Conservation (phyloP, 2,329 filamentous ascomycete species). For the Pyrenochaeta sp. region DNA sequence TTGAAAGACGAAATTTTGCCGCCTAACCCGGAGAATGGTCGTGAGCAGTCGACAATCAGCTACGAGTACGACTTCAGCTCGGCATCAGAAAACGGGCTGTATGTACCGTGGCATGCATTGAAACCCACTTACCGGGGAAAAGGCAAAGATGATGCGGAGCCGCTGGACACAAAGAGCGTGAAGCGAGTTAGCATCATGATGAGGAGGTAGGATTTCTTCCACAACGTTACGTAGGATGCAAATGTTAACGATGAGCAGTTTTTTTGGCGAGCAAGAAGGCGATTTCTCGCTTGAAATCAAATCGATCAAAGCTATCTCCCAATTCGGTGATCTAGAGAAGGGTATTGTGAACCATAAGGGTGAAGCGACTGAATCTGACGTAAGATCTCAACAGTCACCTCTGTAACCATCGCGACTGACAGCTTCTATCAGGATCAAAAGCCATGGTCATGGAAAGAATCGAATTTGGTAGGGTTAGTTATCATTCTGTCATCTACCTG, state of each 20-base stretch:
- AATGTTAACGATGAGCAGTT: slow-evolving; percentile 59
- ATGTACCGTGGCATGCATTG: slow-evolving; percentile 71
- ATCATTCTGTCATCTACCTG: slow-evolving; percentile 32
- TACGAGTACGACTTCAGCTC: slow-evolving; percentile 68
- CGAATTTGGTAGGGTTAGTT: slow-evolving; percentile 32
- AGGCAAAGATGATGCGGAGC: slow-evolving; percentile 66
- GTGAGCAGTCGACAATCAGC: slow-evolving; percentile 75
- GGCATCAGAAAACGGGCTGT: slow-evolving; percentile 49
- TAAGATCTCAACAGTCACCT: slow-evolving; percentile 9
- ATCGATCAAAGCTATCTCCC: slow-evolving; percentile 61
- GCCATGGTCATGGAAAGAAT: slow-evolving; percentile 37
- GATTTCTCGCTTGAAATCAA: slow-evolving; percentile 67
- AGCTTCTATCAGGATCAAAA: slow-evolving; percentile 17
- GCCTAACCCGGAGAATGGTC: slow-evolving; percentile 65
- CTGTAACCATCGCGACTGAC: slow-evolving; percentile 11
- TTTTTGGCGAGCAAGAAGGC: slow-evolving; percentile 78
- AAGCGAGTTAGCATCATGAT: slow-evolving; percentile 80
- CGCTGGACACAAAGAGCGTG: slow-evolving; percentile 67
- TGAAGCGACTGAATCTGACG: slow-evolving; percentile 5
- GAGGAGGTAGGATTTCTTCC: slow-evolving; percentile 67
- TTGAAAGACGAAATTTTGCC: slow-evolving; percentile 74
- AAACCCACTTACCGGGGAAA: slow-evolving; percentile 77
- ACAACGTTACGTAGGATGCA: not conserved
- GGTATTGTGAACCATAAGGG: slow-evolving; percentile 12
- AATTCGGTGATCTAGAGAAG: slow-evolving; percentile 36